Evolutionary conservation across 768 basidiomycete genomes (phyloP), one percentile per base, ranked within the genome.

Genomic region (Tephrocybe sp.): DNA sequence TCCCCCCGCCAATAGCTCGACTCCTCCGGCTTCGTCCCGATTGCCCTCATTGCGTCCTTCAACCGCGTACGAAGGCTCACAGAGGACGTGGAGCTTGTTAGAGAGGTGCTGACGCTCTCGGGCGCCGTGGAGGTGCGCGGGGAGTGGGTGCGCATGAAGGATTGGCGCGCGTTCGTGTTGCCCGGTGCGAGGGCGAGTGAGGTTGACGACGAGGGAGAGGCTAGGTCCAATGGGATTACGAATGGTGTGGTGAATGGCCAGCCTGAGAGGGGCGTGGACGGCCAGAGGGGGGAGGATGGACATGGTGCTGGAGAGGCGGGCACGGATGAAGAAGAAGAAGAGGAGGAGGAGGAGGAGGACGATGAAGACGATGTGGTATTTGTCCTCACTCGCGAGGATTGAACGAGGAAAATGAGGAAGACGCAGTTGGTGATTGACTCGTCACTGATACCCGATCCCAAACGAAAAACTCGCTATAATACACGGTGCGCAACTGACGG

Each of bases 1-100:
- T 25, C 11, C 21, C 11, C n/a, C n/a, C n/a, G n/a, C n/a, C n/a
- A n/a, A 43, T 40, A 96, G 93, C 95, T 98, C 94, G 93, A 97
- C 65, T 75, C 80, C 3, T 73, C 79, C 50, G 94, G 94, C 9
- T 98, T 91, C 91, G 85, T 98, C 45, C 80, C 86, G 10, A 87
- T 95, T 40, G 59, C 79, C 12, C 72, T 93, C 45, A 77, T 98
- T 50, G 88, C 91, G 1, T 90, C 90, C 10, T 98, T 97, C 76
- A 91, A 90, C 61, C 86, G 94, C 36, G 80, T 96, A 49, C 79
- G 75, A 60, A 75, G 75, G 42, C 67, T 95, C 48, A 91, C 91
- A 20, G 62, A 62, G 45, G 80, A 86, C 45, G 54, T 66, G 18
- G 71, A 78, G 21, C 69, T 89, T 34, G 88, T 96, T 37, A 73